Percentiles rank a stretch among this genome's conserved stretches.
Conservation (phyloP, 2,329 filamentous ascomycete species). For the Hypomyces rosellus region DNA sequence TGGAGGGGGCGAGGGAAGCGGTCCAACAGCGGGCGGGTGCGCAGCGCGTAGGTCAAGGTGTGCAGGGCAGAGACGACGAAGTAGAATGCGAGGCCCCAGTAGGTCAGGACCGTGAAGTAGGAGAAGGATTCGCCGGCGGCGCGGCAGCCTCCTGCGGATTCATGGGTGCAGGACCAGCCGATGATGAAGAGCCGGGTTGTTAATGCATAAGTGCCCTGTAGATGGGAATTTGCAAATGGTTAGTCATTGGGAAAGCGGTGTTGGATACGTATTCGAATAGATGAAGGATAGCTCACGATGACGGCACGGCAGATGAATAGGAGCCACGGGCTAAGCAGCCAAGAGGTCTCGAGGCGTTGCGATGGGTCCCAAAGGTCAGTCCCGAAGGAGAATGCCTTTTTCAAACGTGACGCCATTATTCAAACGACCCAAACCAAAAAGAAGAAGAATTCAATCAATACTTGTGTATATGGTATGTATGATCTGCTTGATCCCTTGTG, state of each 20-base stretch:
- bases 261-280: neutral
- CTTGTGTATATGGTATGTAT: neutral
- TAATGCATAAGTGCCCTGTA: constrained; percentile 65
- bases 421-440: neutral
- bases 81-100: constrained; percentile 80
- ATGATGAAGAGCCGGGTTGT: constrained; percentile 62
- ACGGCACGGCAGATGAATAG: constrained; percentile 53
- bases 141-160: constrained; percentile 34
- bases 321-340: constrained; percentile 62
- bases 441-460: neutral
- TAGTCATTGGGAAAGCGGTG: too few relatives aligned
- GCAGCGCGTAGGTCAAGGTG: constrained; percentile 58
- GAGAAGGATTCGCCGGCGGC: constrained; percentile 57
- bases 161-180: constrained; percentile 55
- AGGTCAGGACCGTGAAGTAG: constrained; percentile 77
- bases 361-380: constrained; percentile 45
- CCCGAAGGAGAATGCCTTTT: constrained; percentile 33
- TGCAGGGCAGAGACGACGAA: constrained; percentile 61
- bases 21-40: constrained; percentile 49
- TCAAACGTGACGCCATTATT: constrained; percentile 4
- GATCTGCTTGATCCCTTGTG: neutral
- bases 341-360: constrained; percentile 72
- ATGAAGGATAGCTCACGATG: constrained; percentile 38
- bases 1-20: constrained; percentile 56
- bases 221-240: too few relatives aligned